Evolutionary conservation across 352 stramenopile genomes (phyloP).

Genomic region (Poterioochromonas sp.): DNA sequence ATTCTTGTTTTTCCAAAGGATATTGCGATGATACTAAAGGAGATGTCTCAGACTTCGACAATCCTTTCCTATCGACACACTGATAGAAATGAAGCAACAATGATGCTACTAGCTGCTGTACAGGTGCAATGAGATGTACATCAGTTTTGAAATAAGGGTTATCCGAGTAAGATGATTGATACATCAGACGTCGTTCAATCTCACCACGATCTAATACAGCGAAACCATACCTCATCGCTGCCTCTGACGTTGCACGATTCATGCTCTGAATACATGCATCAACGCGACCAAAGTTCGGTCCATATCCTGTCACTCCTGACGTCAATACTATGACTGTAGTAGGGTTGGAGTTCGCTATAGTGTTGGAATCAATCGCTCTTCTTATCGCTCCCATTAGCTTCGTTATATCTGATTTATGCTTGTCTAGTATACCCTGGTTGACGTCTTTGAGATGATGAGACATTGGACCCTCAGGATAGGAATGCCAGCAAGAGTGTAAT

Average conservation of each 20-base stretch:
- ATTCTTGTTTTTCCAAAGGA: too few species aligned
- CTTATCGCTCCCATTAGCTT: conserved; percentile 7
- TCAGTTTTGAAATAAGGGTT: not conserved
- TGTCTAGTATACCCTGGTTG: not conserved
- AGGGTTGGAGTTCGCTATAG: not conserved
- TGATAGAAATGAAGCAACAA: not conserved
- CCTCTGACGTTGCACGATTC: not conserved
- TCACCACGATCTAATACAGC: conserved; percentile 28
- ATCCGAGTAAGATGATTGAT: not conserved
- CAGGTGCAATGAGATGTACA: conserved; percentile 11
- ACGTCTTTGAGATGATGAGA: not conserved
- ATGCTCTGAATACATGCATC: conserved; percentile 22
- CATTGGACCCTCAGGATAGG: not conserved
- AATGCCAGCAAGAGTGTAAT: conserved; percentile 29
- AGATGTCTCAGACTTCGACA: too few species aligned
- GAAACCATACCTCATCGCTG: not conserved
- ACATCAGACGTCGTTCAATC: conserved; percentile 12
- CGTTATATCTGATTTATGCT: conserved; percentile 14
- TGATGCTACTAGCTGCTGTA: conserved; percentile 24
- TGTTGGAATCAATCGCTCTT: not conserved
- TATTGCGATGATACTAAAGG: too few species aligned
- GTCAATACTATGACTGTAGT: conserved; percentile 26
- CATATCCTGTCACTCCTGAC: not conserved
- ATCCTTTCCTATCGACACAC: conserved; percentile 3
- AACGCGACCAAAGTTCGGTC: not conserved